Evolutionary conservation across 225 moss, liverwort and hornwort genomes (phyloP).

Genomic region (Ulota crispa): DNA sequence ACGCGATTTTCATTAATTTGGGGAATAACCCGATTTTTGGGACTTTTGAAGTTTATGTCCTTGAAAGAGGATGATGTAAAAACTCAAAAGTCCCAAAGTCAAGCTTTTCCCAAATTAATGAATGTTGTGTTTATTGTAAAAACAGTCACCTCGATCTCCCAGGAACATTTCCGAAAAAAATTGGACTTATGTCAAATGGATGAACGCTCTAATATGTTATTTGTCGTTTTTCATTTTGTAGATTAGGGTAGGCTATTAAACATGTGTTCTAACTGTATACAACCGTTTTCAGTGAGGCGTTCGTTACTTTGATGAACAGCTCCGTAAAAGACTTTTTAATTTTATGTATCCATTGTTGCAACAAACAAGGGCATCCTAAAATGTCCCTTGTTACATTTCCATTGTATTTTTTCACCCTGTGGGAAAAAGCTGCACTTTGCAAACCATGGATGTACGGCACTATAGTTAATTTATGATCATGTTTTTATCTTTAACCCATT

Average conservation of each 20-base stretch:
- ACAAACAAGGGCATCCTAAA: neutral
- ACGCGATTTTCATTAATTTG: too few species aligned
- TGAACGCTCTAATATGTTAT: constrained; percentile 18
- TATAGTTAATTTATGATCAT: neutral
- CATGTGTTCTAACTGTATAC: constrained; percentile 19
- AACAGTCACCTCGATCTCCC: neutral
- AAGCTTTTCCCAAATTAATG: too few species aligned
- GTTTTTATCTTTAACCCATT: neutral
- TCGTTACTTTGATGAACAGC: constrained; percentile 26
- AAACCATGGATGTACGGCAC: neutral
- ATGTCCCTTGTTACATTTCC: neutral
- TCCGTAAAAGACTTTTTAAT: neutral
- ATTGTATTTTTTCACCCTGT: neutral
- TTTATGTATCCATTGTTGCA: neutral
- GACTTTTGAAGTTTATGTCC: too few species aligned
- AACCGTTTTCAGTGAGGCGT: constrained; percentile 25
- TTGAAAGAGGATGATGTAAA: too few species aligned
- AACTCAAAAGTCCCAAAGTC: too few species aligned
- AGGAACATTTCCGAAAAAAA: constrained; percentile 20
- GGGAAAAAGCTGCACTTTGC: neutral
- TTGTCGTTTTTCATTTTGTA: constrained; percentile 24
- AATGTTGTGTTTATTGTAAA: constrained; percentile 9
- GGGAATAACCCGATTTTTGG: too few species aligned
- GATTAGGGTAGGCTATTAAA: constrained; percentile 24
- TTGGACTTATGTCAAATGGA: constrained; percentile 25